Base-by-base conservation (phyloP, 1,139 yeast species). In the Geotrichum restrictum region DNA sequence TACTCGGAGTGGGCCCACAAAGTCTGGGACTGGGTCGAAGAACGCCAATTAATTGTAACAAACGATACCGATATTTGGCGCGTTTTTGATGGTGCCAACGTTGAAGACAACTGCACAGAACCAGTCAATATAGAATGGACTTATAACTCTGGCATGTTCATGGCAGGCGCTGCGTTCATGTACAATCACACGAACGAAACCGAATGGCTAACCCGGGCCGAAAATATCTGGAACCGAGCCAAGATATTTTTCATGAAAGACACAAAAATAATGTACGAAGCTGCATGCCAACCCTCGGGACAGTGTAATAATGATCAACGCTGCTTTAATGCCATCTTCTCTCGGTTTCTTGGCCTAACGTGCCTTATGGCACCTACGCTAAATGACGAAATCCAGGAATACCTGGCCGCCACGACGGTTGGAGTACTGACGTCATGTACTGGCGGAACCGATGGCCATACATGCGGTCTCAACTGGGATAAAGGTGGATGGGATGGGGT, bases 401-500 rank as follows among this genome's bases (percentile, higher is more conserved):
- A 77, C 66, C 65, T 91, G 48, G 74, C 74, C 39, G 70, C 81
- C 1, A 81, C 93, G 18, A 95, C 97, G 0, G 58, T 70, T 36
- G 96, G 84, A 13, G 96, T 96, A 1, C 95, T 96, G 1, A 72
- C 74, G 45, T 79, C 94, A 0, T 91, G 98, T 70, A 72, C 81
- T 1, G 97, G 97, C 62, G 97, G 97, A 67, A 57, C 71, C 3
- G 96, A 89, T 72, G 88, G 89, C 16, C 88, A 86, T 64, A 89
- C 97, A 0, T 91, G 98, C 74, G 97, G 97, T 43, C 68, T 81
- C 55, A 77, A 85, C 65, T 91, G 98, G 98, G 72, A 79, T 43
- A 64, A 70, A 27, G 74, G 70, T 46, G 79, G 80, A 14, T 91
- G 89, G 85, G 98, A 91, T 69, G 84, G 82, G 2, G 67, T 62